phyloP scores from a whole-genome alignment of 495 filamentous ascomycete species.

The Ramalina intermedia region DNA sequence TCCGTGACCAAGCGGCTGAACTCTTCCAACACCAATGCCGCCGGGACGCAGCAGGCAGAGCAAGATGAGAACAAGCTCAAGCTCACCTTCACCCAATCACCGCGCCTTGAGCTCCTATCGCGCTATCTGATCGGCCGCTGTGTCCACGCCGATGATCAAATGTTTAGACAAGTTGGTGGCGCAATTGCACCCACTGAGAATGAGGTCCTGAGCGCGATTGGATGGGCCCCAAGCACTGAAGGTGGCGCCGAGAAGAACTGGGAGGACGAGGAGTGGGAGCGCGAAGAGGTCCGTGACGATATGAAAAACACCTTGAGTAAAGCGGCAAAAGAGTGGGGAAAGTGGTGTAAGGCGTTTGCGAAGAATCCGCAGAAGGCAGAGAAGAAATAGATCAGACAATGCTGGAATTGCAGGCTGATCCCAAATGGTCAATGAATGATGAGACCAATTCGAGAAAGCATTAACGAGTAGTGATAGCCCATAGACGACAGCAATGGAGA shows the following conservation, averaged over 20 bases:
- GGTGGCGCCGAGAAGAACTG: constrained; percentile 18
- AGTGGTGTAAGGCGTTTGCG: constrained; percentile 22
- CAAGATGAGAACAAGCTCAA: constrained; percentile 14
- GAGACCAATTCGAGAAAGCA: too few species aligned
- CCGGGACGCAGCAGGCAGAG: constrained; percentile 4
- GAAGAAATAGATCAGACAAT: constrained; percentile 16
- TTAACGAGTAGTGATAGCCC: too few species aligned
- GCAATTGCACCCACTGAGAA: constrained; percentile 18
- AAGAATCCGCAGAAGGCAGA: constrained; percentile 23
- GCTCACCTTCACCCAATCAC: constrained; percentile 18
- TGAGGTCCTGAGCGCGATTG: constrained; percentile 24
- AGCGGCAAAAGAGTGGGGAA: constrained; percentile 23
- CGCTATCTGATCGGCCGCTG: constrained; percentile 19
- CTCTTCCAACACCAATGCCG: constrained; percentile 1
- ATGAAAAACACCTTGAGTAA: constrained; percentile 20
- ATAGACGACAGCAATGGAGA: too few species aligned
- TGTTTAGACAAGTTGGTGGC: constrained; percentile 9
- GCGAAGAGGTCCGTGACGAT: constrained; percentile 24
- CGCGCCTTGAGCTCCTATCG: constrained; percentile 17
- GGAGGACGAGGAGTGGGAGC: constrained; percentile 28
- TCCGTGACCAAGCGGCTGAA: constrained; percentile 19
- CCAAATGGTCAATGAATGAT: too few species aligned
- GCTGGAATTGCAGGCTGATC: not conserved
- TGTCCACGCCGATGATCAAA: constrained; percentile 12
- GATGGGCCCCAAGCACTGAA: constrained; percentile 21